Evolutionary conservation across 441 rosid species (phyloP).

Genomic region (Mallotus japonicus): DNA sequence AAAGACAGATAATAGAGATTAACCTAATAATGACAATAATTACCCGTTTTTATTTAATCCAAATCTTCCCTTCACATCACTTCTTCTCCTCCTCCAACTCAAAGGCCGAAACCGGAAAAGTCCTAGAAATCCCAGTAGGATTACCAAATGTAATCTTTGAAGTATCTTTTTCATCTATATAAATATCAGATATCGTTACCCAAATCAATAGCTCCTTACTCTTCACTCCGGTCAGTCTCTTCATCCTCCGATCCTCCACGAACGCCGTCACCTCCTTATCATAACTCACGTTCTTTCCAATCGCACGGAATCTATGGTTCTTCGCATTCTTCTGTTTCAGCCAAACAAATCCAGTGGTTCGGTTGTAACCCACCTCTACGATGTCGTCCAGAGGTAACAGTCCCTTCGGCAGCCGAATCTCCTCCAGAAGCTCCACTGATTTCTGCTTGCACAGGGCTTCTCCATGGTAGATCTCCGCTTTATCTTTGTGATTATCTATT

Average conservation of each 20-base stretch:
- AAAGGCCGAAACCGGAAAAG: conserved; percentile 63
- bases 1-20: no score
- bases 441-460: conserved; percentile 10
- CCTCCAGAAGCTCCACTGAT: background rate
- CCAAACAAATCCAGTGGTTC: conserved; percentile 62
- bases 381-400: conserved; percentile 53
- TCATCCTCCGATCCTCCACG: conserved; percentile 52
- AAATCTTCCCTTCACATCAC: background rate
- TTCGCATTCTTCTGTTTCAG: conserved; percentile 34
- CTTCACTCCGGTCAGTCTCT: conserved; percentile 53
- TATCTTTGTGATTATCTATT: background rate
- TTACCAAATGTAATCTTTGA: conserved; percentile 48
- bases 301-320: conserved; percentile 45
- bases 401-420: conserved; percentile 47
- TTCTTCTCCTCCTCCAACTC: conserved; percentile 27
- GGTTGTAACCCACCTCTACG: conserved; percentile 58
- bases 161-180: conserved; percentile 26
- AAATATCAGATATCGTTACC: conserved; percentile 57
- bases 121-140: conserved; percentile 45
- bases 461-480: conserved; percentile 12
- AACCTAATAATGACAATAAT: no score
- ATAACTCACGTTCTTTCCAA: conserved; percentile 49
- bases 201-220: conserved; percentile 66
- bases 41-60: no score
- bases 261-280: conserved; percentile 57